Evolutionary conservation across 306 rosid genomes (phyloP).

Genomic region (Lathyrus sativus): DNA sequence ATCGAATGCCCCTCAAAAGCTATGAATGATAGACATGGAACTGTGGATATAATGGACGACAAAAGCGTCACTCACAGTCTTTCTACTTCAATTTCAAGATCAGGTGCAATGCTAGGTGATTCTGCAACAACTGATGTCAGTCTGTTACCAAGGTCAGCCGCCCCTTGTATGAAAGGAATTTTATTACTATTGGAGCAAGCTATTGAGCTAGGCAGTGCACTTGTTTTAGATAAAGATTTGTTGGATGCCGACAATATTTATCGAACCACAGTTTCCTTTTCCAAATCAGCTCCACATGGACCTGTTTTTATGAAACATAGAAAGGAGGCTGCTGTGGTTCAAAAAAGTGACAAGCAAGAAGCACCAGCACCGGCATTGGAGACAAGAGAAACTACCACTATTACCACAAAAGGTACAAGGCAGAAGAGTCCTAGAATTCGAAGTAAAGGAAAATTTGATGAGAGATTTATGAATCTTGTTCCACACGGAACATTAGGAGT

Average conservation of each 20-base stretch:
- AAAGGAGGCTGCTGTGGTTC: constrained; percentile 34
- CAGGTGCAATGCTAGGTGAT: constrained; percentile 34
- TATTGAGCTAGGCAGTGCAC: constrained; percentile 68
- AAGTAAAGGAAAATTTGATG: constrained; percentile 49
- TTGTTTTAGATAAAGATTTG: constrained; percentile 53
- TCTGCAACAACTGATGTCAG: constrained; percentile 41
- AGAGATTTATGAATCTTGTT: constrained; percentile 48
- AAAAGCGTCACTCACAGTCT: constrained; percentile 34
- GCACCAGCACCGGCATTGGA: constrained; percentile 18
- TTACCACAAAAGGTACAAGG: constrained; percentile 46
- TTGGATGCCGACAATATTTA: constrained; percentile 71
- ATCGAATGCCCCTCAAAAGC: constrained; percentile 36
- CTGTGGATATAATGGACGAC: constrained; percentile 37
- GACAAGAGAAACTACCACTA: constrained; percentile 34
- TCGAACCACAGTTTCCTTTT: constrained; percentile 59
- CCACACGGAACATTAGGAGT: constrained; percentile 84
- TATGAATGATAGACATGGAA: constrained; percentile 27
- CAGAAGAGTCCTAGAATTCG: constrained; percentile 52
- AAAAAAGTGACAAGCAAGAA: constrained; percentile 41
- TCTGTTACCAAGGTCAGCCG: constrained; percentile 33
- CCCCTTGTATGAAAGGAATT: constrained; percentile 51
- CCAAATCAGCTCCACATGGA: constrained; percentile 71
- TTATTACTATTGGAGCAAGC: constrained; percentile 67
- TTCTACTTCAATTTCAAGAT: constrained; percentile 36
- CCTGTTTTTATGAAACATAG: constrained; percentile 57